Evolutionary conservation across 225 moss, liverwort and hornwort genomes (phyloP), one percentile per base, ranked within the genome.

Genomic region (Antitrichia curtipendula): DNA sequence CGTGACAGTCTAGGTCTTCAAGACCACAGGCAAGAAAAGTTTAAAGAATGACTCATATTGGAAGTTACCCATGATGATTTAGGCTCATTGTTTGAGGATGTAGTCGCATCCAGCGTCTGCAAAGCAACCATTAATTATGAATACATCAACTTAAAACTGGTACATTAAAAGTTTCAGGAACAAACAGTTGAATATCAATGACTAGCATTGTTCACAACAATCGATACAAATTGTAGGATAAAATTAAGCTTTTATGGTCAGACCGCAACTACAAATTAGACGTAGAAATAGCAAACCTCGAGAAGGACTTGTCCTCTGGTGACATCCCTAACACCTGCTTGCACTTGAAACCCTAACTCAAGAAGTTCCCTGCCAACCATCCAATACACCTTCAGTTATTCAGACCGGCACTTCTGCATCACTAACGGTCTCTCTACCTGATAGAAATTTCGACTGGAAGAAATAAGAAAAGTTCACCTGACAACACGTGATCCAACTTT

Each of bases 401-500:
- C 12, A 65, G 65, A 64, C 10, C 47, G 25, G 49, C 49, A 73
- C 31, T 65, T 83, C 65, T 40, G 58, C 62, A 73, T 79, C 56
- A 87, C 72, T 24, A 25, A 45, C n/a, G 27, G 43, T 75, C 72
- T 82, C 76, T 54, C 47, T 41, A 61, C 40, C 61, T 24, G 56
- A n/a, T 71, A 34, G 34, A 49, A 23, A 10, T 45, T 61, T 45
- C 85, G 63, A 71, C 75, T 45, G 23, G 13, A 87, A 71, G 81
- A 56, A 24, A 29, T 23, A 53, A 68, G 50, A 85, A 72, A 72
- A 40, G 27, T 74, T 66, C 74, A 97, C 97, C 94, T 95, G n/a
- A 96, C 96, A 87, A 94, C 91, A 78, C 96, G 94, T 85, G 91
- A 92, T 83, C 97, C 97, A 62, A 97, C 96, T 89, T 92, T 95